Conservation (phyloP, 2,329 filamentous ascomycete species). For the Sporothrix euskadiensis region DNA sequence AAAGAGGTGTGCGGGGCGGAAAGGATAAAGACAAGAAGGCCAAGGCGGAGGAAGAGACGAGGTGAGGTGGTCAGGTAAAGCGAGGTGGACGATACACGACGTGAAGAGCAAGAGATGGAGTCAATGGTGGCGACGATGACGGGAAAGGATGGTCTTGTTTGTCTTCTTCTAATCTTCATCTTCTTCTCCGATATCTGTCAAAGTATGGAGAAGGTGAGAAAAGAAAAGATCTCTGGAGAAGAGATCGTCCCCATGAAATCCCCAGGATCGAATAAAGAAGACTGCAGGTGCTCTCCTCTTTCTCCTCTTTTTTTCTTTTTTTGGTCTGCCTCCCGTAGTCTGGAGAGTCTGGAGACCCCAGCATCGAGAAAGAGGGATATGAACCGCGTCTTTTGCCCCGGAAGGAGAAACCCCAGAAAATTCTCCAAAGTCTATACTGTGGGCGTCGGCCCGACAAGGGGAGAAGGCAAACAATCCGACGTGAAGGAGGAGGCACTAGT, state of each 20-base stretch:
- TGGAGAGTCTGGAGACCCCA: background rate
- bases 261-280: background rate
- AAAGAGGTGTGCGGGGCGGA: background rate
- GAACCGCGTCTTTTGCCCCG: background rate
- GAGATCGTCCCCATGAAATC: conserved; percentile 14
- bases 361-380: background rate
- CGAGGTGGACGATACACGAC: background rate
- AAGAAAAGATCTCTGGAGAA: background rate
- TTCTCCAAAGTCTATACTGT: background rate
- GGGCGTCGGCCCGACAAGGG: background rate
- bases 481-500: background rate
- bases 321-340: background rate
- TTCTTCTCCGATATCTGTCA: background rate
- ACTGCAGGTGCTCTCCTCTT: background rate
- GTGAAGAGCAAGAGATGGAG: background rate
- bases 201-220: background rate
- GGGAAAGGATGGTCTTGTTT: background rate
- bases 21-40: background rate
- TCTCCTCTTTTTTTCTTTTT: background rate
- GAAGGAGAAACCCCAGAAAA: conserved; percentile 16
- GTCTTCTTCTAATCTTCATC: background rate
- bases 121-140: background rate
- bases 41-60: background rate
- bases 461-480: background rate
- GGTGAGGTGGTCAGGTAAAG: background rate